Evolutionary conservation across 2,329 filamentous ascomycete species (phyloP).

Genomic region (Fusarium verrucosum): DNA sequence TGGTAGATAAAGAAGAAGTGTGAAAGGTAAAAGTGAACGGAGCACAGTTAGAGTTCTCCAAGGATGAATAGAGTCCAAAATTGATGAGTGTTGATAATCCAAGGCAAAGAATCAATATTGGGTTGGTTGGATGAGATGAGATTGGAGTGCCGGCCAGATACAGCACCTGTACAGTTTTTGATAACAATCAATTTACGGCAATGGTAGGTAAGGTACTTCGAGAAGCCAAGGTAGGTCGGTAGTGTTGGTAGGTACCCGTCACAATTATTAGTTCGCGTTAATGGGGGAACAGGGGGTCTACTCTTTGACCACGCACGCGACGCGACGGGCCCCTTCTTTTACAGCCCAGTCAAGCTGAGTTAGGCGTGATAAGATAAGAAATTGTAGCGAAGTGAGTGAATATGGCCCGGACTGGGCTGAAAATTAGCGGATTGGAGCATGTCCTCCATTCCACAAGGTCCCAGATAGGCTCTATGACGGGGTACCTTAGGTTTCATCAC

Average conservation of each 20-base stretch:
- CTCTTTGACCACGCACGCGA: slow-evolving; percentile 26
- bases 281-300: slow-evolving; percentile 21
- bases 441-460: too few species aligned
- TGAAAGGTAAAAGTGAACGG: neutral
- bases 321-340: slow-evolving; percentile 24
- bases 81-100: slow-evolving; percentile 11
- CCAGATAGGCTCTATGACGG: too few species aligned
- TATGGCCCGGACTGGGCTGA: neutral
- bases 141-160: slow-evolving; percentile 10
- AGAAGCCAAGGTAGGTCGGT: slow-evolving; percentile 16
- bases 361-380: slow-evolving; percentile 33
- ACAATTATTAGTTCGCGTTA: slow-evolving; percentile 34
- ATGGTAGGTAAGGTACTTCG: neutral
- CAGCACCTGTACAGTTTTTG: slow-evolving; percentile 30
- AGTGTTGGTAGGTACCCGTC: too few species aligned
- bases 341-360: neutral
- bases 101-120: slow-evolving; percentile 13
- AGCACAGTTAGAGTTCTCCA: neutral
- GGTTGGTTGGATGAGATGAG: slow-evolving; percentile 12
- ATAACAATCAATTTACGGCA: slow-evolving; percentile 15
- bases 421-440: slow-evolving; percentile 14
- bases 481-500: too few species aligned
- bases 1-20: slow-evolving; percentile 1
- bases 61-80: neutral
- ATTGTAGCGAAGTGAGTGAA: neutral